These are phyloP conservation scores for Trichoderma parareesei DNA, from an alignment of 495 filamentous ascomycete species.

Conservation along the genomic window DNA sequence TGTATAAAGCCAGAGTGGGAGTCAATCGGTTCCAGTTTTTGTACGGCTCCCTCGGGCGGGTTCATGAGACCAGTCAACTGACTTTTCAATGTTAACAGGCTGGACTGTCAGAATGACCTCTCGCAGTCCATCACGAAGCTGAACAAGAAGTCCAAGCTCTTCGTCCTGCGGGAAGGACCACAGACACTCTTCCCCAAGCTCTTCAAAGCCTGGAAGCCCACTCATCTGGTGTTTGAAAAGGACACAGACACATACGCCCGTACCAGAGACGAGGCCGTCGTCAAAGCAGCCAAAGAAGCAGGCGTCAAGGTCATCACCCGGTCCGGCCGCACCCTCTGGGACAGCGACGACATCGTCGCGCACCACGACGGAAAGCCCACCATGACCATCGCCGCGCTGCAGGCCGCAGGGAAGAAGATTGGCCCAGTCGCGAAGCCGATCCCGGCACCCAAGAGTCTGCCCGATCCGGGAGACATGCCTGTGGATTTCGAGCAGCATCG, in stretches of 20 bases:
- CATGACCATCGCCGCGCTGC: constrained; percentile 58
- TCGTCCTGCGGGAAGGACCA: constrained; percentile 58
- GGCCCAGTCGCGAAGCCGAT: constrained; percentile 49
- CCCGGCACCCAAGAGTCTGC: constrained; percentile 43
- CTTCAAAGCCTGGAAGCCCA: constrained; percentile 58
- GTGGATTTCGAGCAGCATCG: constrained; percentile 45
- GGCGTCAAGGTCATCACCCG: constrained; percentile 55
- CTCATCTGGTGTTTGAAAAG: constrained; percentile 66
- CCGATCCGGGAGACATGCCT: constrained; percentile 51
- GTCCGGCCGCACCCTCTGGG: constrained; percentile 56
- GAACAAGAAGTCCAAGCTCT: constrained; percentile 56
- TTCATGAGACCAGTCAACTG: background rate
- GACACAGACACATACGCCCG: constrained; percentile 63
- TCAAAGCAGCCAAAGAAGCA: constrained; percentile 46
- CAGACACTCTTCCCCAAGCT: constrained; percentile 59
- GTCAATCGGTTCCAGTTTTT: constrained; percentile 61
- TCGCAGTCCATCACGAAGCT: constrained; percentile 51
- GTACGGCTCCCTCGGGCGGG: constrained; percentile 18
- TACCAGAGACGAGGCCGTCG: constrained; percentile 47
- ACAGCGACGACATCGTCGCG: constrained; percentile 56
- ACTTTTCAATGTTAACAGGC: constrained; percentile 20
- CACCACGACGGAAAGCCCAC: constrained; percentile 57
- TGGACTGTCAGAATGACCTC: constrained; percentile 59
- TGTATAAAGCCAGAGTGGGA: constrained; percentile 56
- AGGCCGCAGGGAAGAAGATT: constrained; percentile 36